These are phyloP conservation scores for Penicillium sp. DNA, from an alignment of 2,329 filamentous ascomycete genomes.

Conservation along the genomic window DNA sequence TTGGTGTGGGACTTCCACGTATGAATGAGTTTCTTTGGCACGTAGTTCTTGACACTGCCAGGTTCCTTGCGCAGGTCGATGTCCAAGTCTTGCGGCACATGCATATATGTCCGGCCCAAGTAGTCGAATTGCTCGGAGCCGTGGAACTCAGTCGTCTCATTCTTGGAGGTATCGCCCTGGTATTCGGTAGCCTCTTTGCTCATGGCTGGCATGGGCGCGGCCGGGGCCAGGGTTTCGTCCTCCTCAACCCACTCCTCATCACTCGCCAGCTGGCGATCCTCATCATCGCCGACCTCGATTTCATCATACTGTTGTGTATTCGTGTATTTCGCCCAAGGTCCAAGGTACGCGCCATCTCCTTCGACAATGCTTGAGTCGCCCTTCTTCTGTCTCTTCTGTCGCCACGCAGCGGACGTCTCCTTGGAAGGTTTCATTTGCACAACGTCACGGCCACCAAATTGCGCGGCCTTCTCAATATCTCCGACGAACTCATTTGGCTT, in stretches of 20 bases:
- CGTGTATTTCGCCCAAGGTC: slow-evolving; percentile 88
- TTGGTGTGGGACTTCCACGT: slow-evolving; percentile 84
- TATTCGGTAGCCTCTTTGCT: slow-evolving; percentile 53
- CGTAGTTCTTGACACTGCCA: slow-evolving; percentile 81
- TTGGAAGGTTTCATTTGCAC: slow-evolving; percentile 61
- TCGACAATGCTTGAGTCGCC: slow-evolving; percentile 81
- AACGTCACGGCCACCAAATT: slow-evolving; percentile 52
- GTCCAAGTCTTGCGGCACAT: slow-evolving; percentile 86
- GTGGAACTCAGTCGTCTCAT: slow-evolving; percentile 84
- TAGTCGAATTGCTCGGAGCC: slow-evolving; percentile 84
- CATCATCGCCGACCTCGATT: slow-evolving; percentile 60
- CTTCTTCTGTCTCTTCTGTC: slow-evolving; percentile 77
- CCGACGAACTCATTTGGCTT: slow-evolving; percentile 47
- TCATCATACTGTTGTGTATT: slow-evolving; percentile 69
- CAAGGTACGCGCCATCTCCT: slow-evolving; percentile 83
- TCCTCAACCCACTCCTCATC: slow-evolving; percentile 78
- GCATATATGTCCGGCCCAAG: slow-evolving; percentile 95
- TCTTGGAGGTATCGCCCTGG: slow-evolving; percentile 55
- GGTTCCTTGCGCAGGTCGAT: slow-evolving; percentile 78
- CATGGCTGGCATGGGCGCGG: slow-evolving; percentile 47
- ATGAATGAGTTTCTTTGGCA: slow-evolving; percentile 90
- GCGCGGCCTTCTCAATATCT: slow-evolving; percentile 45
- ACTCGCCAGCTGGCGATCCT: slow-evolving; percentile 69
- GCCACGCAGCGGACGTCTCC: slow-evolving; percentile 65
- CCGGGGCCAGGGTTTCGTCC: slow-evolving; percentile 50